Evolutionary conservation across 768 basidiomycete species (phyloP).

Genomic region (Inosperma sp.): DNA sequence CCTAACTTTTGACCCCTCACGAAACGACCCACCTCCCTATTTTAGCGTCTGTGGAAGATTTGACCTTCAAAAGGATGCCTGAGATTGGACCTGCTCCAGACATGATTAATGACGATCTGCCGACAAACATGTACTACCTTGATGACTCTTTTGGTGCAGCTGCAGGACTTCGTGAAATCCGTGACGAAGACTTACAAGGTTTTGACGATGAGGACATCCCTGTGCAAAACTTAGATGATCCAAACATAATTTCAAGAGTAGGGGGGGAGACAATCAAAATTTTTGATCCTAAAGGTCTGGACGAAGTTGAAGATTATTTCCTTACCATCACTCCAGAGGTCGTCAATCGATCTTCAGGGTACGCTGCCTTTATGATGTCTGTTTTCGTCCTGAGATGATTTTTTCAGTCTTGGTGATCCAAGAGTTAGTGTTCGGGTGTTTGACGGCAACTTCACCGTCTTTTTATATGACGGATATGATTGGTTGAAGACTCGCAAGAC

Average conservation of each 20-base stretch:
- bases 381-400: background rate
- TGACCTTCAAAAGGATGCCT: conserved; percentile 71
- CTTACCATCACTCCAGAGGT: conserved; percentile 57
- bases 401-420: conserved; percentile 42
- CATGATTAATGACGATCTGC: conserved; percentile 88
- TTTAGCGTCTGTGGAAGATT: conserved; percentile 72
- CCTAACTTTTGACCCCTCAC: too few species aligned
- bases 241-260: conserved; percentile 48
- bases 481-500: conserved; percentile 81
- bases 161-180: conserved; percentile 66
- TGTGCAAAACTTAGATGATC: conserved; percentile 22
- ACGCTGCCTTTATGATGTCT: conserved; percentile 18
- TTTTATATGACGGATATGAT: conserved; percentile 92
- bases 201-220: conserved; percentile 45
- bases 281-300: conserved; percentile 58
- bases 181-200: conserved; percentile 70
- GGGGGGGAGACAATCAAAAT: conserved; percentile 87
- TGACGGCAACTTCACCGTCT: conserved; percentile 59
- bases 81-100: conserved; percentile 79
- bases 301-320: conserved; percentile 70
- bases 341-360: conserved; percentile 45
- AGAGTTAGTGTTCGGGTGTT: conserved; percentile 51
- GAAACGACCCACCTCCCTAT: background rate
- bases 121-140: conserved; percentile 83
- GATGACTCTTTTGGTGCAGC: conserved; percentile 78